Conservation (phyloP, 2,329 filamentous ascomycete species). For the Fusarium nygamai region DNA sequence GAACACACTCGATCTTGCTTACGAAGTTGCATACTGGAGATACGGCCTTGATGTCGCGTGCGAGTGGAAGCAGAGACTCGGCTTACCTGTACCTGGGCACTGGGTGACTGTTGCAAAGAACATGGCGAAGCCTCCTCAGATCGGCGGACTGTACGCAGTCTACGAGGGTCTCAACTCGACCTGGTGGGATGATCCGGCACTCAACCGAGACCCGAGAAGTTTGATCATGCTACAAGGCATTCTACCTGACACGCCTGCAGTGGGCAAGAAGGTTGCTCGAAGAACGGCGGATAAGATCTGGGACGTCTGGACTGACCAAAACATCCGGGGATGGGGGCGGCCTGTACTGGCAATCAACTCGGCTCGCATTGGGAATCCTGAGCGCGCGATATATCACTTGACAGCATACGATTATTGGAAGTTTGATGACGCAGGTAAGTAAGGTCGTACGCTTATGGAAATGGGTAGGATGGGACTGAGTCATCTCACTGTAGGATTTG, state of each 20-base stretch:
- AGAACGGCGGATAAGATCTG: conserved; percentile 53
- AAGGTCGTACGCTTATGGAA: rapidly evolving
- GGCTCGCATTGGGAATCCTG: conserved; percentile 52
- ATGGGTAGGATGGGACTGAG: background rate
- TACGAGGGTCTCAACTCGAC: conserved; percentile 62
- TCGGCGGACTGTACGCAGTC: conserved; percentile 61
- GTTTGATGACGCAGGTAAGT: conserved; percentile 52
- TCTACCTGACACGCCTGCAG: conserved; percentile 51
- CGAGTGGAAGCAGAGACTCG: conserved; percentile 61
- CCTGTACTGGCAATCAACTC: conserved; percentile 59
- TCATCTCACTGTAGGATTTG: conserved; percentile 32
- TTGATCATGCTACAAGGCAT: conserved; percentile 57
- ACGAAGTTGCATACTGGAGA: conserved; percentile 70
- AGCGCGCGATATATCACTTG: conserved; percentile 53
- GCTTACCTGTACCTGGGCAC: conserved; percentile 51
- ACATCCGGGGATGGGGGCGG: conserved; percentile 58
- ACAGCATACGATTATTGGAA: conserved; percentile 55
- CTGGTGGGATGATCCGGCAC: conserved; percentile 53
- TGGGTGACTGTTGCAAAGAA: conserved; percentile 62
- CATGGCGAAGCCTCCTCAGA: conserved; percentile 63
- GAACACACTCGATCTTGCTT: conserved; percentile 65
- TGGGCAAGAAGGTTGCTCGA: conserved; percentile 49
- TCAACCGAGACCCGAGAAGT: conserved; percentile 55
- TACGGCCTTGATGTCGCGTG: conserved; percentile 66
- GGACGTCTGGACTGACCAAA: conserved; percentile 53